These are phyloP conservation scores for Tolypocladium ovalisporum DNA, from an alignment of 2,329 filamentous ascomycete species.

Conservation along the genomic window DNA sequence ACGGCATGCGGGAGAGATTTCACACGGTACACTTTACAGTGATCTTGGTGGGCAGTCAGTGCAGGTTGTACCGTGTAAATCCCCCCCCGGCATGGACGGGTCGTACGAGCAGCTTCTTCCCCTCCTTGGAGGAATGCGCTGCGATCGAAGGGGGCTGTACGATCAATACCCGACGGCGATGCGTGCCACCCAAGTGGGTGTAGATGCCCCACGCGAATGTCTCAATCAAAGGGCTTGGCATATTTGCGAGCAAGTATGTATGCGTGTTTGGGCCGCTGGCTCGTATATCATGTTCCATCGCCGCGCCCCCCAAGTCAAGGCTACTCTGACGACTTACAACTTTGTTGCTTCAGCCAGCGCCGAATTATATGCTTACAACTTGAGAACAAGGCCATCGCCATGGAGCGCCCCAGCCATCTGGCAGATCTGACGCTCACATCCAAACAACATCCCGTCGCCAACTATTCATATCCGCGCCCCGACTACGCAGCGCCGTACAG, in stretches of 20 bases:
- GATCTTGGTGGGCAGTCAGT: too few relatives aligned
- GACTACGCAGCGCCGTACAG: slow-evolving; percentile 9
- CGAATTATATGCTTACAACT: not conserved
- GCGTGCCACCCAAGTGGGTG: slow-evolving; percentile 1
- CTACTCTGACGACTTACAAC: not conserved
- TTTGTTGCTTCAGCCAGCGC: not conserved
- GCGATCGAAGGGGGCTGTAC: not conserved
- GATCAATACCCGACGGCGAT: slow-evolving; percentile 1
- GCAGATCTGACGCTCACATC: slow-evolving; percentile 27
- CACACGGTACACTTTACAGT: too few relatives aligned
- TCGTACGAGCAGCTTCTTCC: not conserved
- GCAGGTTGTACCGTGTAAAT: too few relatives aligned
- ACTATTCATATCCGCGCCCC: slow-evolving; percentile 28
- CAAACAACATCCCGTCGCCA: slow-evolving; percentile 27
- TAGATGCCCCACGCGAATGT: slow-evolving; percentile 6
- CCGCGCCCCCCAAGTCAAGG: not conserved
- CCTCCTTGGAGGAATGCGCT: slow-evolving; percentile 6
- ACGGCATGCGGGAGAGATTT: too few relatives aligned
- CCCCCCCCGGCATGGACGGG: not conserved
- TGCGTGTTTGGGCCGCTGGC: not conserved
- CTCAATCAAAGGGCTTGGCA: not conserved
- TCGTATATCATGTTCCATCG: not conserved
- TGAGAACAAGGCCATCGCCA: slow-evolving; percentile 9
- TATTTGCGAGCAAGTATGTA: not conserved
- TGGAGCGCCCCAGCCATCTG: slow-evolving; percentile 25